Percentiles rank a stretch among this genome's conserved stretches.
Conservation (phyloP, 139 green algal genomes). For the Astrephomene gubernaculifera region DNA sequence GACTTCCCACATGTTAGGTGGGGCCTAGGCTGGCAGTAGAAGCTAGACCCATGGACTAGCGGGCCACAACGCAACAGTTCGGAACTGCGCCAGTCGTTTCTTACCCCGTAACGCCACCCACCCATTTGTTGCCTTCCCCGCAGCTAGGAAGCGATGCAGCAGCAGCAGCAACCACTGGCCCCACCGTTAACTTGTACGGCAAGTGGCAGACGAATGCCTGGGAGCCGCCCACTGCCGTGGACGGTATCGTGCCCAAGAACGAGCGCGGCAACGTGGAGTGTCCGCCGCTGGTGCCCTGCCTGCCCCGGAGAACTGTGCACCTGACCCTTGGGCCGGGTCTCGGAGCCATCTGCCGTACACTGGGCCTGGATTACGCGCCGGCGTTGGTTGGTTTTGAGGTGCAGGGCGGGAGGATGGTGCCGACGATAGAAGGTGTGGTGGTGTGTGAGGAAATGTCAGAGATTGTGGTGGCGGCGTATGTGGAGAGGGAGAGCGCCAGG, state of each 20-base stretch:
- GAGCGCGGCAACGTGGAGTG: slow-evolving; percentile 86
- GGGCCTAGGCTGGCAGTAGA: too few species aligned
- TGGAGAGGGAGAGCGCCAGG: slow-evolving; percentile 53
- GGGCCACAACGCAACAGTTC: too few species aligned
- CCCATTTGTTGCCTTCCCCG: too few species aligned
- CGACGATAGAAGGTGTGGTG: slow-evolving; percentile 82
- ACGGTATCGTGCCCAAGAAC: slow-evolving; percentile 85
- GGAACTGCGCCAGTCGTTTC: too few species aligned
- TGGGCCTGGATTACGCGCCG: slow-evolving; percentile 83
- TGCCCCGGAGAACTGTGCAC: slow-evolving; percentile 78
- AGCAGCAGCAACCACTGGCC: neutral
- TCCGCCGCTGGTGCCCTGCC: slow-evolving; percentile 69
- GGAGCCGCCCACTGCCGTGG: slow-evolving; percentile 60
- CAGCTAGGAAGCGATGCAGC: too few species aligned
- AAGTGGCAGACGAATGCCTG: slow-evolving; percentile 85
- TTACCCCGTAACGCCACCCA: too few species aligned
- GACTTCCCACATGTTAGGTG: too few species aligned
- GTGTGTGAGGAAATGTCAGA: slow-evolving; percentile 77
- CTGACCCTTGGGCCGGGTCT: slow-evolving; percentile 46
- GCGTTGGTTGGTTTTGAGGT: slow-evolving; percentile 85
- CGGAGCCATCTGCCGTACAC: slow-evolving; percentile 53
- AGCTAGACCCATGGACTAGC: too few species aligned
- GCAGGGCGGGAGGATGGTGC: slow-evolving; percentile 73
- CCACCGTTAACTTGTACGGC: slow-evolving; percentile 76
- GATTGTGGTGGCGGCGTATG: slow-evolving; percentile 59